Conservation (phyloP, 2,329 filamentous ascomycete genomes). For the Hyphodiscus sp. region DNA sequence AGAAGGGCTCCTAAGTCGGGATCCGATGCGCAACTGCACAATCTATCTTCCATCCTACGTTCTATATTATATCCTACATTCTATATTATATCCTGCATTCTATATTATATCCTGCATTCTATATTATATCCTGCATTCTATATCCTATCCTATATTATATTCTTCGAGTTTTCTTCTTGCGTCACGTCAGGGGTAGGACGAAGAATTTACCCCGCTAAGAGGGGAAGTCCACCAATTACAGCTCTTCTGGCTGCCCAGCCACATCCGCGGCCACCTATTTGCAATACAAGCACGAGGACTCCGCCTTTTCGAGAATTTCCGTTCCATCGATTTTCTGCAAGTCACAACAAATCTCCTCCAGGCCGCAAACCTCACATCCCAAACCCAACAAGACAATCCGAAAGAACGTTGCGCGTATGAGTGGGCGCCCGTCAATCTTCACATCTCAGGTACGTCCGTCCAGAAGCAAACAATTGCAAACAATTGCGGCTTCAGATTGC, state of each 20-base stretch:
- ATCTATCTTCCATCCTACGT: too few species aligned
- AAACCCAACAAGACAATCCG: neutral
- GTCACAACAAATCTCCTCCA: neutral
- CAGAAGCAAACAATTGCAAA: conserved; percentile 2
- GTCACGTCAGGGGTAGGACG: neutral
- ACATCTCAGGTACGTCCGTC: conserved; percentile 66
- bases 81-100: too few species aligned
- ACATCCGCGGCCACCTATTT: neutral
- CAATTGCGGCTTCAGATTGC: conserved; percentile 2
- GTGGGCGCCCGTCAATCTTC: conserved; percentile 76
- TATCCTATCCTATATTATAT: neutral
- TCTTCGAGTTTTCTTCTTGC: neutral
- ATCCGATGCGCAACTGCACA: too few species aligned
- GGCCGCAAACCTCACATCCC: neutral
- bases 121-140: too few species aligned
- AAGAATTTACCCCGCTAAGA: neutral
- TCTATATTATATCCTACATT: too few species aligned
- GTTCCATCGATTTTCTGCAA: neutral
- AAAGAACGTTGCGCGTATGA: conserved; percentile 61
- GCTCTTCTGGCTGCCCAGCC: neutral
- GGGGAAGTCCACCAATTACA: neutral
- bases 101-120: too few species aligned
- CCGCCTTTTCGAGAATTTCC: neutral
- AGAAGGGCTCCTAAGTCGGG: too few species aligned
- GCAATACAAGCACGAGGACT: neutral